Evolutionary conservation across 768 basidiomycete genomes (phyloP), one percentile per base, ranked within the genome.

Genomic region (Boletus sp.): DNA sequence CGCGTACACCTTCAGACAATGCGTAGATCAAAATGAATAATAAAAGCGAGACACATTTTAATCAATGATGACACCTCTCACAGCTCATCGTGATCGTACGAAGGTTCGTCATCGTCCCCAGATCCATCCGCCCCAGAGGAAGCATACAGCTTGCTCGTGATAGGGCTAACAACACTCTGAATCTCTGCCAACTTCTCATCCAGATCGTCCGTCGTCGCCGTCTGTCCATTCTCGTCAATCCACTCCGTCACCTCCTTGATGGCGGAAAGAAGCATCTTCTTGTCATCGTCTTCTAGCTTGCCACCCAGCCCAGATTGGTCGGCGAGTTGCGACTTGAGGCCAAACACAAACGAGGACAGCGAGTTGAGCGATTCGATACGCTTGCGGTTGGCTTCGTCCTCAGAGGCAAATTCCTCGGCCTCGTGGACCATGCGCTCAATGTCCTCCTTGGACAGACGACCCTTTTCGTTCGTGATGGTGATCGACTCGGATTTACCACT

Each of bases 361-460:
- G 78, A 78, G 77, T 93, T 92, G 56, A 92, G 83, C n/a, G 89
- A 81, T 69, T 93, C 92, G 58, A 92, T 90, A 48, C 89, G 86
- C 75, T 89, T 90, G 64, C 88, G 83, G 70, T 87, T 85, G 42
- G 82, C 81, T 73, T 83, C 90, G 56, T 92, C 91, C 74, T 91
- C 89, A 7, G 82, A 73, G 2, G 89, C 89, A 64, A 91, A 95
- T 67, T 94, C 87, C 80, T 98, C 94, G 5, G 93, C 94, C 66
- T 97, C 94, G 32, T 79, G 83, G 54, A 97, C 90, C 94, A 96
- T 97, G 58, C 93, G 90, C 68, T 97, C 94, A 59, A 97, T 96
- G 59, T 97, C 91, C 59, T 93, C 92, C 63, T 89, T 86, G 47
- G 79, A 83, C 24, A 94, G 85, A 77, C 95, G 91, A 45, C 92